Conservation (phyloP, 1,139 yeast genomes). For the Petasospora fabianii region DNA sequence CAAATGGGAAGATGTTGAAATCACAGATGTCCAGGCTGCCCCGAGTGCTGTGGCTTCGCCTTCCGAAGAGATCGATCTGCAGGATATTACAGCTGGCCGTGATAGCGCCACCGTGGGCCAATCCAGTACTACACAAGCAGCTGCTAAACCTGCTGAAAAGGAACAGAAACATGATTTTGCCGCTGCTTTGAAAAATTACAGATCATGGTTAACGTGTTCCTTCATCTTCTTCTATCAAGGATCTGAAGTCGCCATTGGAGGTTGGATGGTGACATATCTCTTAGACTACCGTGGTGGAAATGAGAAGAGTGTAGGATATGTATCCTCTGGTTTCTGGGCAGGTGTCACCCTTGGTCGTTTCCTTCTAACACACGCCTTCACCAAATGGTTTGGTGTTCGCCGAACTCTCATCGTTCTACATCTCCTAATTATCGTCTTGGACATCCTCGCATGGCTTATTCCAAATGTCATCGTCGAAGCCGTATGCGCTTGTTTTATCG, state of each 20-base stretch:
- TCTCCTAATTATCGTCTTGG: constrained; percentile 35
- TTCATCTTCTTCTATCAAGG: constrained; percentile 65
- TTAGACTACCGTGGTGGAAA: constrained; percentile 52
- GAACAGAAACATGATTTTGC: constrained; percentile 21
- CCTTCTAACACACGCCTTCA: constrained; percentile 28
- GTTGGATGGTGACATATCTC: constrained; percentile 67
- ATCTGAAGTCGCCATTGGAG: constrained; percentile 63
- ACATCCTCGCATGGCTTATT: constrained; percentile 44
- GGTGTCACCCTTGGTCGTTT: constrained; percentile 65
- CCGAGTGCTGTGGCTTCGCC: not conserved
- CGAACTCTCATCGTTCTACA: constrained; percentile 42
- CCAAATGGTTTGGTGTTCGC: constrained; percentile 44
- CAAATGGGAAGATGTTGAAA: constrained; percentile 30
- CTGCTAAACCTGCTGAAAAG: too few species aligned
- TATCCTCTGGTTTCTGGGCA: constrained; percentile 70
- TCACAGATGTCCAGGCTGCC: constrained; percentile 1
- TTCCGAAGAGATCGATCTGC: too few species aligned
- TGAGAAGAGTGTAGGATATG: constrained; percentile 49
- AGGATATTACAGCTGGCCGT: too few species aligned
- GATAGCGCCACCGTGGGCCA: too few species aligned
- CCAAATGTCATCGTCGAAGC: constrained; percentile 41
- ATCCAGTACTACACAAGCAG: too few species aligned
- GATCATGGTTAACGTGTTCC: constrained; percentile 53
- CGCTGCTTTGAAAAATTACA: constrained; percentile 38
- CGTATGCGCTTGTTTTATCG: constrained; percentile 44